phyloP scores from a whole-genome alignment of 2,329 filamentous ascomycete genomes.

The Fusarium kyushuense region DNA sequence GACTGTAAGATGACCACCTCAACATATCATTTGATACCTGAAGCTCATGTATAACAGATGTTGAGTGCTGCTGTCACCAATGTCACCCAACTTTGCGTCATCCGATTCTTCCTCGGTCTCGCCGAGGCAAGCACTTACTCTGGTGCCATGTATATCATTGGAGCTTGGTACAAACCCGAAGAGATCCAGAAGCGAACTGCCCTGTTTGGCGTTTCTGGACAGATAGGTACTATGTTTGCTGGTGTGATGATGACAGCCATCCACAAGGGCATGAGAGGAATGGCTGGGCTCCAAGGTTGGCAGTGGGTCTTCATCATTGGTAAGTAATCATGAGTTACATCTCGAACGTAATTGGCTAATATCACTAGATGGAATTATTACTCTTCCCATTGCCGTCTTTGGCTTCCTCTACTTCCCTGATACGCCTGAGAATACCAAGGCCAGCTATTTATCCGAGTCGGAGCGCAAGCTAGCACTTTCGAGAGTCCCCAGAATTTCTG shows the following conservation, averaged over 20 bases:
- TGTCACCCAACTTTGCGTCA: slow-evolving; percentile 46
- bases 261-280: slow-evolving; percentile 52
- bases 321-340: no score
- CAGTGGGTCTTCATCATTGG: slow-evolving; percentile 56
- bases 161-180: slow-evolving; percentile 65
- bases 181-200: slow-evolving; percentile 71
- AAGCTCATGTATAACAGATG: slow-evolving; percentile 39
- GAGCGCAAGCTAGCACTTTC: slow-evolving; percentile 50
- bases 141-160: slow-evolving; percentile 53
- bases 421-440: slow-evolving; percentile 51
- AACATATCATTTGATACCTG: accelerated
- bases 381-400: slow-evolving; percentile 39
- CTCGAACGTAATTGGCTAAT: no score
- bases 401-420: slow-evolving; percentile 44
- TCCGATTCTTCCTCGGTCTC: slow-evolving; percentile 49
- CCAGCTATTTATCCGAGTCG: slow-evolving; percentile 50
- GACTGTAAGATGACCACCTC: slow-evolving; percentile 57
- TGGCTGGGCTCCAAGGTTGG: slow-evolving; percentile 60
- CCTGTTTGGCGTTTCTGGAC: slow-evolving; percentile 68
- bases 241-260: slow-evolving; percentile 67
- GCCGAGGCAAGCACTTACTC: slow-evolving; percentile 49
- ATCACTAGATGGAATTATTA: slow-evolving; percentile 39
- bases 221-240: slow-evolving; percentile 69
- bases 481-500: slow-evolving; percentile 49
- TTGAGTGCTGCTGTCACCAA: slow-evolving; percentile 49